These are phyloP conservation scores for Aspergillus melleus DNA, from an alignment of 2,329 filamentous ascomycete species.

Conservation along the genomic window DNA sequence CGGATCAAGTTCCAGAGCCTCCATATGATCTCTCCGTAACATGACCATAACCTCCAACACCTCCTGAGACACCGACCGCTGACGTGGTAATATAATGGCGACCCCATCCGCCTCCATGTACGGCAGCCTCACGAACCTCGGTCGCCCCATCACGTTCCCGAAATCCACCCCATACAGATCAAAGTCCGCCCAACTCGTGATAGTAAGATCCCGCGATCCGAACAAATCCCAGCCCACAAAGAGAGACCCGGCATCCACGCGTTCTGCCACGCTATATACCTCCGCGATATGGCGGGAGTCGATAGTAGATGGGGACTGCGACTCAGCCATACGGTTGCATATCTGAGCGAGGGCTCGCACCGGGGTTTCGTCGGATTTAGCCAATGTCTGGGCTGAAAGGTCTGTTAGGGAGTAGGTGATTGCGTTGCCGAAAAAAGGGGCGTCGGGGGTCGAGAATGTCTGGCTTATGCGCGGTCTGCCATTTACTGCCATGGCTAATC, in stretches of 20 bases:
- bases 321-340: neutral
- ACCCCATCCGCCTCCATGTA: conserved; percentile 8
- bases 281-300: conserved; percentile 6
- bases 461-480: neutral
- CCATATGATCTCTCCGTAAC: too few species aligned
- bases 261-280: conserved; percentile 2
- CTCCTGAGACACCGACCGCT: too few species aligned
- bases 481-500: conserved; percentile 7
- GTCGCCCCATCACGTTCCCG: conserved; percentile 2
- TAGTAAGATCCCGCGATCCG: conserved; percentile 10
- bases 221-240: conserved; percentile 16
- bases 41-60: too few species aligned
- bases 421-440: conserved; percentile 1
- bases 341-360: neutral
- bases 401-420: conserved; percentile 2
- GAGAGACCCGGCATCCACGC: conserved; percentile 1
- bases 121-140: conserved; percentile 8
- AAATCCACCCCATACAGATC: conserved; percentile 12
- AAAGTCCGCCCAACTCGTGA: conserved; percentile 15
- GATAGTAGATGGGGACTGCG: conserved; percentile 1
- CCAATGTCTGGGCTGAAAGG: neutral
- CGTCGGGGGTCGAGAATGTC: neutral
- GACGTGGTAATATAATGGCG: too few species aligned
- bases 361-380: neutral
- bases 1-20: too few species aligned